These are phyloP conservation scores for Emmonsiellopsis sp. DNA, from an alignment of 2,329 filamentous ascomycete genomes.

Conservation along the genomic window DNA sequence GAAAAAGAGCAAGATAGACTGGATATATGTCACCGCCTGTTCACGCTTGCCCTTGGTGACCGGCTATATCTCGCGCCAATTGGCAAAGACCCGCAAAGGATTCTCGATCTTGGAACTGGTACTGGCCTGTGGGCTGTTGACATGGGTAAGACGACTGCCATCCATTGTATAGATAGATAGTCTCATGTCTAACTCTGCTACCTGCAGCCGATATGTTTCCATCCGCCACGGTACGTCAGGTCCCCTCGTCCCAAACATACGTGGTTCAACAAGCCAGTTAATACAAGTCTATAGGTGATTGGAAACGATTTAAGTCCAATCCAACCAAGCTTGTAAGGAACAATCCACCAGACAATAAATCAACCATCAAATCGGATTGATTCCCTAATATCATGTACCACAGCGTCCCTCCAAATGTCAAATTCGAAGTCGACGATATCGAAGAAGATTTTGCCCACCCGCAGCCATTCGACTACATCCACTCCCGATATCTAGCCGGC, in stretches of 20 bases:
- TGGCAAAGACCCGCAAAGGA: slow-evolving; percentile 24
- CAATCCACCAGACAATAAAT: slow-evolving; percentile 21
- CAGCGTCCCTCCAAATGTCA: slow-evolving; percentile 52
- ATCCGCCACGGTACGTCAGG: slow-evolving; percentile 5
- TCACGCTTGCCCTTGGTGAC: slow-evolving; percentile 40
- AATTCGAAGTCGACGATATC: slow-evolving; percentile 54
- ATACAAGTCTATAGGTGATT: slow-evolving; percentile 3
- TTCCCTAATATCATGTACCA: neutral
- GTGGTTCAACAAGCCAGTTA: neutral
- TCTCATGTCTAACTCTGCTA: neutral
- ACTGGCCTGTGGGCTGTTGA: slow-evolving; percentile 23
- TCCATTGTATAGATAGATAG: neutral
- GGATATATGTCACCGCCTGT: slow-evolving; percentile 25
- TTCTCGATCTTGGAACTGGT: slow-evolving; percentile 41
- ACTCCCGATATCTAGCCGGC: slow-evolving; percentile 42
- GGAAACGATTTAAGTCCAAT: slow-evolving; percentile 11
- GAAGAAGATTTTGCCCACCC: slow-evolving; percentile 51
- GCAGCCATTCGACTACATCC: slow-evolving; percentile 49
- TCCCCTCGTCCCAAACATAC: neutral
- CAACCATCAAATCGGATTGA: neutral
- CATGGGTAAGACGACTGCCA: slow-evolving; percentile 16
- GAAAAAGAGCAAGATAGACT: slow-evolving; percentile 14
- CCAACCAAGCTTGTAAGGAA: slow-evolving; percentile 19
- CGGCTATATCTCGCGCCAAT: slow-evolving; percentile 40
- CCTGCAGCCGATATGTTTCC: slow-evolving; percentile 6